Evolutionary conservation across 1,284 basidiomycete genomes (phyloP), one percentile per base, ranked within the genome.

Genomic region (Amylostereum areolatum): DNA sequence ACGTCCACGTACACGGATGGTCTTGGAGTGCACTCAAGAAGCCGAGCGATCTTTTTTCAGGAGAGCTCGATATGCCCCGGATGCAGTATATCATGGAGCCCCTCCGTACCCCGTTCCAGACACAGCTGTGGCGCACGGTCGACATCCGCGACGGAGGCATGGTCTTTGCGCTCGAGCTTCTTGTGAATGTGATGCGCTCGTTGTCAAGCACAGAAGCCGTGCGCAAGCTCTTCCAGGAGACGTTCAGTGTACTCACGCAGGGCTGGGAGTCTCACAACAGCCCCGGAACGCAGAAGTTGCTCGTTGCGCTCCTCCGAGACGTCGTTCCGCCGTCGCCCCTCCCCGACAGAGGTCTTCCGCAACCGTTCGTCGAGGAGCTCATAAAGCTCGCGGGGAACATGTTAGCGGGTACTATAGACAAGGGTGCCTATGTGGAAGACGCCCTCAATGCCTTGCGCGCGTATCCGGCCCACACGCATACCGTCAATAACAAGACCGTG

Each of bases 111-210:
- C 41, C 41, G n/a, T 43, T 43, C 30, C 8, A 28, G 7, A 28
- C 27, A n/a, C 41, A 43, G 25, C 41, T 43, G 12, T 43, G 41
- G 41, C 41, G 41, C 8, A 7, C 30, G 25, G 5, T 28, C 4
- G 41, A 43, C 25, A 24, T 43, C 27, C 25, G 25, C 8, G 49
- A 50, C 41, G 52, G 52, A 18, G 52, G 48, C 28, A 43, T 40
- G 24, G 44, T 50, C 11, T 50, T 37, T 40, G 42, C 36, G 41
- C 32, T 53, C 33, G 52, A 53, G 25, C 45, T 53, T 10, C 45
- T 53, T 30, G 25, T 53, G 24, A 40, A 39, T 1, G 52, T 45
- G 4, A n/a, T 50, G 32, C 27, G 52, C 3, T 27, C 52, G 4
- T 42, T 30, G 24, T 30, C 12, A 35, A 41, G 10, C n/a, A 27